Conservation (phyloP, 768 basidiomycete genomes). For the Pleurotus tuoliensis region DNA sequence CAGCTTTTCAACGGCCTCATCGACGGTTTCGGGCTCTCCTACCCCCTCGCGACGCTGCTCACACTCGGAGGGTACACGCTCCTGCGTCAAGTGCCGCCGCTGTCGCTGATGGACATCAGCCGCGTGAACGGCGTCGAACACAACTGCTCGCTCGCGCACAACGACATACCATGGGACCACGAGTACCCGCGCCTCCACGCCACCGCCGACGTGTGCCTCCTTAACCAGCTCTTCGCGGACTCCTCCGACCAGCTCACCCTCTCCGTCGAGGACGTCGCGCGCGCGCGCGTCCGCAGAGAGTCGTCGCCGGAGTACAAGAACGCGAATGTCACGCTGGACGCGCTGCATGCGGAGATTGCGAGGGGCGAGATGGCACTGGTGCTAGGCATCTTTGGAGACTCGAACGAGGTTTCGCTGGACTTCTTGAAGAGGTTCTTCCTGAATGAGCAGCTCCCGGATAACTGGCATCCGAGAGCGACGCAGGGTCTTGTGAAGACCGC, state of each 20-base stretch:
- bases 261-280: slow-evolving; percentile 19
- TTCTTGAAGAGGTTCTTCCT: slow-evolving; percentile 25
- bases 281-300: slow-evolving; percentile 32
- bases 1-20: slow-evolving; percentile 21
- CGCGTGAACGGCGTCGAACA: slow-evolving; percentile 34
- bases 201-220: slow-evolving; percentile 5
- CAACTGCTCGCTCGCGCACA: slow-evolving; percentile 33
- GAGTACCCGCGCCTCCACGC: slow-evolving; percentile 27
- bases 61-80: slow-evolving; percentile 21
- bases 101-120: slow-evolving; percentile 21
- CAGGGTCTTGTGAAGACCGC: slow-evolving; percentile 8
- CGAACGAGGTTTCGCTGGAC: slow-evolving; percentile 21
- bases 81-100: slow-evolving; percentile 19
- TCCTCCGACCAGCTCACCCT: slow-evolving; percentile 18
- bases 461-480: slow-evolving; percentile 18
- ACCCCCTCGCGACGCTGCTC: slow-evolving; percentile 23
- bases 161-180: slow-evolving; percentile 17
- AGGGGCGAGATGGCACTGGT: slow-evolving; percentile 40
- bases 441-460: slow-evolving; percentile 31
- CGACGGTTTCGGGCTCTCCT: slow-evolving; percentile 27
- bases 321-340: slow-evolving; percentile 19
- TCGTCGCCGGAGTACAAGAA: slow-evolving; percentile 9
- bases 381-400: slow-evolving; percentile 25
- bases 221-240: slow-evolving; percentile 11
- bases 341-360: slow-evolving; percentile 38